Evolutionary conservation across 495 filamentous ascomycete species (phyloP).

Genomic region (Aspergillus panamensis): DNA sequence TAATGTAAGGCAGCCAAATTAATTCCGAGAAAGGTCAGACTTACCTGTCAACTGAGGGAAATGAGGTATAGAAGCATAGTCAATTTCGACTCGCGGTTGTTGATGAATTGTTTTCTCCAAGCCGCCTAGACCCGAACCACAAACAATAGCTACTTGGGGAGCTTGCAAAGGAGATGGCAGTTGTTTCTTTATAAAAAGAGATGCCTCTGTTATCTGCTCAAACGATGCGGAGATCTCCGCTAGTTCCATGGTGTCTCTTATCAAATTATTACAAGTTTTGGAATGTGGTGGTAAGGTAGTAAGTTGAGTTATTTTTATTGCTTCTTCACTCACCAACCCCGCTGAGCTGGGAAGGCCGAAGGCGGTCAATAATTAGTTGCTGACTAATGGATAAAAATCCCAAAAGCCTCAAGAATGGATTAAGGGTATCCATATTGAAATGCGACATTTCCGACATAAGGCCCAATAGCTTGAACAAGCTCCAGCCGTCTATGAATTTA

Average conservation of each 20-base stretch:
- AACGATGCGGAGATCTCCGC: constrained; percentile 21
- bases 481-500: neutral
- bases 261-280: neutral
- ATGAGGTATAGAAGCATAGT: constrained; percentile 61
- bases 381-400: neutral
- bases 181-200: constrained; percentile 31
- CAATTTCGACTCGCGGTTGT: constrained; percentile 52
- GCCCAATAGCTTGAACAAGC: no score
- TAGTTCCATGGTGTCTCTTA: constrained; percentile 18
- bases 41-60: constrained; percentile 65
- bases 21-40: constrained; percentile 13
- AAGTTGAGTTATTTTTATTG: no score
- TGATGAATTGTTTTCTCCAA: constrained; percentile 57
- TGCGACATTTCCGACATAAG: no score
- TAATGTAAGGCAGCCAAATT: neutral
- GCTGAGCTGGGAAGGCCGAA: neutral
- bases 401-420: neutral
- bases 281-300: neutral
- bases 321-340: no score
- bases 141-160: constrained; percentile 66
- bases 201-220: constrained; percentile 40
- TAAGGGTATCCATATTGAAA: no score
- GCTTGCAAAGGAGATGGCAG: constrained; percentile 46
- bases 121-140: constrained; percentile 69
- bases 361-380: neutral